Conservation (phyloP, 1,284 basidiomycete genomes). For the Heterobasidion parviporum region DNA sequence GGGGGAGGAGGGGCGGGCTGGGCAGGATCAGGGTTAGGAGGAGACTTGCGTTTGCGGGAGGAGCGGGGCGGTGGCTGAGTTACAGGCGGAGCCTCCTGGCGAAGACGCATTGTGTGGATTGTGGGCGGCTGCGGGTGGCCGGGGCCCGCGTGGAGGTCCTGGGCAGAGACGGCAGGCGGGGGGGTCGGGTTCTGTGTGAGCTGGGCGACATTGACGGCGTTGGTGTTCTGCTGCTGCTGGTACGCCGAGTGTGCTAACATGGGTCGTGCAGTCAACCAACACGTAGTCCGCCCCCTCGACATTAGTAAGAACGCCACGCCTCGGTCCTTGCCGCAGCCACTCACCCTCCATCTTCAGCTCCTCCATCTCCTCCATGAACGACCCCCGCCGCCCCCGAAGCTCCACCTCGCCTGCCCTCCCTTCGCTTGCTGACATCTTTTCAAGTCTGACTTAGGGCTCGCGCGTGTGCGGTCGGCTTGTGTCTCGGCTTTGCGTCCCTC, state of each 20-base stretch:
- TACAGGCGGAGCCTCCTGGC: constrained; percentile 41
- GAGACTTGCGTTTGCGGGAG: constrained; percentile 30
- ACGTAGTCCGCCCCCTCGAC: constrained; percentile 17
- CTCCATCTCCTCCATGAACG: not conserved
- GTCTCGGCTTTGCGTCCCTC: not conserved
- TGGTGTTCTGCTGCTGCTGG: constrained; percentile 24
- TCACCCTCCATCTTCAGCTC: constrained; percentile 5
- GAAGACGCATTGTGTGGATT: constrained; percentile 51
- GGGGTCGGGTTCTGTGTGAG: constrained; percentile 21
- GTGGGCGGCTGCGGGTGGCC: constrained; percentile 19
- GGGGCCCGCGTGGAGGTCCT: constrained; percentile 9
- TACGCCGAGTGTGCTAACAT: constrained; percentile 30
- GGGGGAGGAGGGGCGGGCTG: constrained; percentile 18
- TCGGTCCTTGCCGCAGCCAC: constrained; percentile 11
- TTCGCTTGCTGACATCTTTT: not conserved
- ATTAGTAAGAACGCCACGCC: constrained; percentile 27
- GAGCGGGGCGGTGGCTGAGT: constrained; percentile 22
- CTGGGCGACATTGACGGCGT: constrained; percentile 15
- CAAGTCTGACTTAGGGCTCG: too few relatives aligned
- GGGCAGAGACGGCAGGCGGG: constrained; percentile 9
- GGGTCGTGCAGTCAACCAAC: constrained; percentile 19
- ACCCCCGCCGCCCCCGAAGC: too few relatives aligned
- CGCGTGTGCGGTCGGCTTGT: not conserved
- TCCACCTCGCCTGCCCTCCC: not conserved
- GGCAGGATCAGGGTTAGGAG: constrained; percentile 29